Evolutionary conservation across 495 filamentous ascomycete species (phyloP).

Genomic region (Diplogelasinospora grovesii): DNA sequence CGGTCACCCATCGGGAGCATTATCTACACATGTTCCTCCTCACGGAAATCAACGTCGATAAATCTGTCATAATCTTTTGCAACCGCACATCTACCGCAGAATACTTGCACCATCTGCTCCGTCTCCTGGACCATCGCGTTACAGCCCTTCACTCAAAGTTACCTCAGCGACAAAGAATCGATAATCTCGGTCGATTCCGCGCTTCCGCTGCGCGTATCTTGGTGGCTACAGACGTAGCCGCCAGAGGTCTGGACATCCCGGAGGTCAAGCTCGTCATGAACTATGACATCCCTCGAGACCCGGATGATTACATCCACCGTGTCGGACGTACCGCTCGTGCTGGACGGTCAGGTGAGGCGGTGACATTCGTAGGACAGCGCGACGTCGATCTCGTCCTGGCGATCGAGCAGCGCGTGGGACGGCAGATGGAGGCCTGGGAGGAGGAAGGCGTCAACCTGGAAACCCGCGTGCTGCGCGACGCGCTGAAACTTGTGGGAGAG

Average conservation of each 20-base stretch:
- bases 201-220: slow-evolving; percentile 86
- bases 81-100: slow-evolving; percentile 88
- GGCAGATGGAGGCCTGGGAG: slow-evolving; percentile 70
- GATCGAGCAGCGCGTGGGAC: slow-evolving; percentile 77
- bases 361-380: slow-evolving; percentile 87
- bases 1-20: slow-evolving; percentile 83
- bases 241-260: slow-evolving; percentile 94
- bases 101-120: slow-evolving; percentile 76
- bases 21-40: slow-evolving; percentile 87
- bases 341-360: slow-evolving; percentile 69
- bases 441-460: slow-evolving; percentile 91
- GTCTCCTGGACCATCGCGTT: slow-evolving; percentile 78
- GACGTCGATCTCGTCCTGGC: slow-evolving; percentile 81
- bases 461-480: slow-evolving; percentile 71
- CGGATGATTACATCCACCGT: slow-evolving; percentile 95
- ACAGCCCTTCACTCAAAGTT: slow-evolving; percentile 85
- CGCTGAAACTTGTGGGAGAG: slow-evolving; percentile 79
- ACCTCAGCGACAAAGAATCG: slow-evolving; percentile 70
- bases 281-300: slow-evolving; percentile 89
- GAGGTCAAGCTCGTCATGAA: slow-evolving; percentile 87
- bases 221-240: slow-evolving; percentile 92
- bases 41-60: slow-evolving; percentile 66
- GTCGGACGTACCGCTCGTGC: slow-evolving; percentile 93
- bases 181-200: slow-evolving; percentile 86
- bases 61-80: slow-evolving; percentile 85